A percentile compares a stretch with the other conserved stretches of the same genome.
Conservation (phyloP, 805 yeast genomes). For the Starmerella geochares region DNA sequence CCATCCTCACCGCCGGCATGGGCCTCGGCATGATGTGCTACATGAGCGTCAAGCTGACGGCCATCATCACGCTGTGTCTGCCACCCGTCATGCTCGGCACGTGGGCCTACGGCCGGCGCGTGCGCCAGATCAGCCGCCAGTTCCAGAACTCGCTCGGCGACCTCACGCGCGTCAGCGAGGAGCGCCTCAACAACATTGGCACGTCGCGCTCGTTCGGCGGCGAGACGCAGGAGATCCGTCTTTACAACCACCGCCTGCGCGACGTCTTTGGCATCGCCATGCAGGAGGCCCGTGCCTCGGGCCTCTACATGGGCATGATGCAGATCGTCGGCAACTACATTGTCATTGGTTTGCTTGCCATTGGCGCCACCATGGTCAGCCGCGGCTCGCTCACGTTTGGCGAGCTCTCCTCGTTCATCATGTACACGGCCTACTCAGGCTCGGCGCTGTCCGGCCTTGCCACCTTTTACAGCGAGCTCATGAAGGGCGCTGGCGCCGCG, state of each 20-base stretch:
- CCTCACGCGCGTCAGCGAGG: constrained; percentile 83
- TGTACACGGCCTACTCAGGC: constrained; percentile 92
- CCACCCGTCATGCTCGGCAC: constrained; percentile 80
- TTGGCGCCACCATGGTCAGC: constrained; percentile 76
- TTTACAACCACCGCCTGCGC: constrained; percentile 63
- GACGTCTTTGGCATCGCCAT: constrained; percentile 56
- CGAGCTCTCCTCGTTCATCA: constrained; percentile 81
- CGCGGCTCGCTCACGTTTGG: constrained; percentile 72
- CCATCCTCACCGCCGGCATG: constrained; percentile 69
- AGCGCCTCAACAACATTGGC: constrained; percentile 70
- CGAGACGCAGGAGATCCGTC: constrained; percentile 64
- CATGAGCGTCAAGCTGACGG: constrained; percentile 73
- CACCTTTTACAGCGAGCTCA: constrained; percentile 80
- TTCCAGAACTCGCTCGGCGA: constrained; percentile 79
- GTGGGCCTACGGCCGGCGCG: constrained; percentile 66
- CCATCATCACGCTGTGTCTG: constrained; percentile 65
- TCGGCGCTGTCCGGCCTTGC: constrained; percentile 86
- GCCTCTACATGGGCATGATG: constrained; percentile 65
- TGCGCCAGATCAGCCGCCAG: constrained; percentile 60
- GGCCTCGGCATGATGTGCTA: constrained; percentile 88
- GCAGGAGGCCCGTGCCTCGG: constrained; percentile 69
- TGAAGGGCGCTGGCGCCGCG: constrained; percentile 97
- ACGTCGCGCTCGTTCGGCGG: constrained; percentile 89
- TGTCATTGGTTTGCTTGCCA: constrained; percentile 59
- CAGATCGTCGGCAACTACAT: constrained; percentile 78